Percentiles rank a stretch among this genome's conserved stretches.
phyloP scores from a whole-genome alignment of 2,329 filamentous ascomycete genomes.

The Periconia digitata region DNA sequence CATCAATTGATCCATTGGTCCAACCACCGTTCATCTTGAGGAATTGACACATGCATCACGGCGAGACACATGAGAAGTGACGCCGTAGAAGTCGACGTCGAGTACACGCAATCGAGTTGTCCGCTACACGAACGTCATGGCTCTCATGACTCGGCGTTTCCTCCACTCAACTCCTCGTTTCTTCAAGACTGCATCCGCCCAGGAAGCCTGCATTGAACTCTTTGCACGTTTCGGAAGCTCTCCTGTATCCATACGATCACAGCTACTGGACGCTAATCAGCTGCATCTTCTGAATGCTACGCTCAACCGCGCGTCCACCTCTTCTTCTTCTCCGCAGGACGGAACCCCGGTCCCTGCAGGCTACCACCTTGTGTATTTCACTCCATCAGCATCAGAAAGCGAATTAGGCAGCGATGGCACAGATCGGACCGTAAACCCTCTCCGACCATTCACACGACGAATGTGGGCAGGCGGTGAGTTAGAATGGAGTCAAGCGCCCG shows the following conservation, averaged over 20 bases:
- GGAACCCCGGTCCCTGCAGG: slow-evolving; percentile 60
- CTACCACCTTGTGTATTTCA: slow-evolving; percentile 89
- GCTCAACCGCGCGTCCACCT: slow-evolving; percentile 25
- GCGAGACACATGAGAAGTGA: too few relatives aligned
- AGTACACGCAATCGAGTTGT: too few relatives aligned
- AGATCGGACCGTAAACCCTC: slow-evolving; percentile 76
- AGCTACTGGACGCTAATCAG: slow-evolving; percentile 37
- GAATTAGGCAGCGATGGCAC: slow-evolving; percentile 78
- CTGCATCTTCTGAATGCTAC: slow-evolving; percentile 33
- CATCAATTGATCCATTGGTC: too few relatives aligned
- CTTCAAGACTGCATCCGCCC: slow-evolving; percentile 24
- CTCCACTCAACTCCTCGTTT: slow-evolving; percentile 15
- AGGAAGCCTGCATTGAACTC: slow-evolving; percentile 33
- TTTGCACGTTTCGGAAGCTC: slow-evolving; percentile 31
- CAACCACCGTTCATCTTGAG: too few relatives aligned
- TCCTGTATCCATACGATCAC: slow-evolving; percentile 32
- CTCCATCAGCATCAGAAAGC: slow-evolving; percentile 65
- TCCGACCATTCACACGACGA: slow-evolving; percentile 68
- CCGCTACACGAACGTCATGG: too few relatives aligned
- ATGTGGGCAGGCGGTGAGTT: slow-evolving; percentile 92
- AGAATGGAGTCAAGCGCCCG: slow-evolving; percentile 49
- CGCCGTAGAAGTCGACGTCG: too few relatives aligned
- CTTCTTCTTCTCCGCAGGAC: slow-evolving; percentile 18
- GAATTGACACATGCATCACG: too few relatives aligned
- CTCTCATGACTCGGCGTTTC: background rate